phyloP scores from a whole-genome alignment of 352 stramenopile genomes.

The Blastocystis hominis region DNA sequence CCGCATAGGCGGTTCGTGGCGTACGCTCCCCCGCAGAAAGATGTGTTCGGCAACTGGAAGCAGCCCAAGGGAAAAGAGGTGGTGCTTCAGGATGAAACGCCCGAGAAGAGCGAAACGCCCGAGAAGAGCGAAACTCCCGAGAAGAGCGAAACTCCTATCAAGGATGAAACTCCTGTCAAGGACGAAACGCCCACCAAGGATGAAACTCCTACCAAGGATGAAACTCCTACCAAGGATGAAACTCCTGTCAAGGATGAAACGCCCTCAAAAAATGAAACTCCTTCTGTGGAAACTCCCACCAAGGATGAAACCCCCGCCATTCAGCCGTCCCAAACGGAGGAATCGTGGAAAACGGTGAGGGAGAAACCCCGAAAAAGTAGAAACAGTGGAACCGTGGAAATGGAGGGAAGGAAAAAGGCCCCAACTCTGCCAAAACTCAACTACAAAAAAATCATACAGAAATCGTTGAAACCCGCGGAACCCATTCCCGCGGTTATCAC shows the following conservation, averaged over 20 bases:
- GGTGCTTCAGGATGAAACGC: background rate
- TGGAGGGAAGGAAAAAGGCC: background rate
- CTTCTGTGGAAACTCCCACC: background rate
- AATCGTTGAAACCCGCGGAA: background rate
- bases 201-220: background rate
- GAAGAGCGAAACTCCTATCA: background rate
- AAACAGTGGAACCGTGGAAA: background rate
- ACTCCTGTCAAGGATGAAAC: background rate
- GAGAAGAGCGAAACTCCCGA: background rate
- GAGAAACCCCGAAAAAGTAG: background rate
- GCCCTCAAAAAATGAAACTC: background rate
- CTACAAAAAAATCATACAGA: background rate
- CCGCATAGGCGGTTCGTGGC: constrained; percentile 1
- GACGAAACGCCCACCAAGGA: background rate
- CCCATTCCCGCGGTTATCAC: background rate
- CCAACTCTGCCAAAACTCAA: background rate
- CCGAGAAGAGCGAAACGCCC: background rate
- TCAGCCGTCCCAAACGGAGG: background rate
- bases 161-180: background rate
- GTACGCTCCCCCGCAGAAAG: constrained; percentile 23
- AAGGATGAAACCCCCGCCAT: background rate
- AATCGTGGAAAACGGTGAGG: background rate
- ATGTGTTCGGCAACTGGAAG: constrained; percentile 27
- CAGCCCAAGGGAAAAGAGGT: background rate
- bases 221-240: background rate